phyloP scores from a whole-genome alignment of 2,329 filamentous ascomycete species.

The Alternaria incomplexa region DNA sequence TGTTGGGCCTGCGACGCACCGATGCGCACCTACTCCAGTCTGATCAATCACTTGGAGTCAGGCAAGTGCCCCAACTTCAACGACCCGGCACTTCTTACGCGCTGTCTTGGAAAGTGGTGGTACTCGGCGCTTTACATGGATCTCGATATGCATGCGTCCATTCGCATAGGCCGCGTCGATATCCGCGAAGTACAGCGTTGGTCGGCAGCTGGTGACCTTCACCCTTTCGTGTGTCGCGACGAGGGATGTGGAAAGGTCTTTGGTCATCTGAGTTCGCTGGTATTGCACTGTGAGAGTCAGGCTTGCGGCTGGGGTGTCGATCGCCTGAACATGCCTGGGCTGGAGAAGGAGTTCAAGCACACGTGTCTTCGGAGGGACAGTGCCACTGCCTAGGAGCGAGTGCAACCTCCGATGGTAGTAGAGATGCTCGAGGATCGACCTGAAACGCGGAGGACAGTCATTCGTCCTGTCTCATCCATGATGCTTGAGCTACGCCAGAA shows the following conservation, averaged over 20 bases:
- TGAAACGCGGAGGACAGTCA: background rate
- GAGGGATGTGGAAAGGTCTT: conserved; percentile 34
- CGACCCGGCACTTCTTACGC: conserved; percentile 53
- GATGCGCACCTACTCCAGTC: conserved; percentile 32
- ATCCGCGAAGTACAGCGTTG: conserved; percentile 27
- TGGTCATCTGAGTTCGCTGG: conserved; percentile 32
- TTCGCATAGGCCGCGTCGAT: conserved; percentile 33
- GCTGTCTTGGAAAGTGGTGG: conserved; percentile 41
- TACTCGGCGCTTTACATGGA: conserved; percentile 45
- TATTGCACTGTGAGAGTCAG: conserved; percentile 36
- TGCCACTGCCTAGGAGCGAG: background rate
- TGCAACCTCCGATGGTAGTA: background rate
- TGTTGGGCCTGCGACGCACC: conserved; percentile 36
- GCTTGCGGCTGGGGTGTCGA: conserved; percentile 36
- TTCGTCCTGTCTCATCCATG: background rate
- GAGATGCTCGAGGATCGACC: background rate
- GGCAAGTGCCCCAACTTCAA: conserved; percentile 72
- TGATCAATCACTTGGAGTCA: conserved; percentile 55
- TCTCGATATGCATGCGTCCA: conserved; percentile 39
- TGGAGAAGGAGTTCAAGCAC: conserved; percentile 30
- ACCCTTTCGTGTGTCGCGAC: conserved; percentile 40
- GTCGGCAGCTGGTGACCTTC: conserved; percentile 30
- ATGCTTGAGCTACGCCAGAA: background rate
- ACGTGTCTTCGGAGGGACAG: conserved; percentile 9
- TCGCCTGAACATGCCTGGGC: conserved; percentile 27